Evolutionary conservation across 108 stramenopile genomes (phyloP), one percentile per base, ranked within the genome.

Genomic region (Cyclotella choctawhatcheeana): DNA sequence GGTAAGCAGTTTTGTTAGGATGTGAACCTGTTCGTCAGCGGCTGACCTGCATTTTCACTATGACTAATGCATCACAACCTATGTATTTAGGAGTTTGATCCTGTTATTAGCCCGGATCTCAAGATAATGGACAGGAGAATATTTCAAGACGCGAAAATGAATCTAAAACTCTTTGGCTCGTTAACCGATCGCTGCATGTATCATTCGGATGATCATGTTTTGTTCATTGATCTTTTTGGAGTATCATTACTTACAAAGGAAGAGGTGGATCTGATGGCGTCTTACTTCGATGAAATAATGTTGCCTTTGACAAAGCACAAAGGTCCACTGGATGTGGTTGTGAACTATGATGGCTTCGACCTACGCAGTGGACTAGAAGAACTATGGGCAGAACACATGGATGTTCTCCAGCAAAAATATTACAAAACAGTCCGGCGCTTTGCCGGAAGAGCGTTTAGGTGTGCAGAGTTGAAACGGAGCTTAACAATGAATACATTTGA

Each of bases 141-240:
- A 60, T 90, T 88, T 70, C 44, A 34, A 44, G 54, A 74, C 25
- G 71, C 58, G 16, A 90, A 80, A 68, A 90, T 90, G 86, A 58
- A 78, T 25, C 56, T 82, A 2, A 79, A 90, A 37, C 62, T 90
- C 14, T 90, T 90, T 65, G 86, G 89, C 21, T 70, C 74, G 7
- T 63, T 87, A 29, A 60, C 56, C 21, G 84, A 90, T 21, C 45
- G 86, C 6, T 67, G 54, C 67, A 77, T 34, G 0, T 89, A 89
- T 71, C 84, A 81, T 52, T 69, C 71, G 5, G 65, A 60, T 13
- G 84, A 88, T 47, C 85, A 90, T 59, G 74, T 83, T 0, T 56
- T 90, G 37, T 90, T 79, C 58, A 56, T 90, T 27, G 76, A 88
- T 52, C 44, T 90, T 30, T 88, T 84, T 74, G 89, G 86, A 34